A percentile compares a stretch with the other conserved stretches of the same genome.
Conservation (phyloP, 1,139 yeast species). For the Saccharomycopsis hybrid region DNA sequence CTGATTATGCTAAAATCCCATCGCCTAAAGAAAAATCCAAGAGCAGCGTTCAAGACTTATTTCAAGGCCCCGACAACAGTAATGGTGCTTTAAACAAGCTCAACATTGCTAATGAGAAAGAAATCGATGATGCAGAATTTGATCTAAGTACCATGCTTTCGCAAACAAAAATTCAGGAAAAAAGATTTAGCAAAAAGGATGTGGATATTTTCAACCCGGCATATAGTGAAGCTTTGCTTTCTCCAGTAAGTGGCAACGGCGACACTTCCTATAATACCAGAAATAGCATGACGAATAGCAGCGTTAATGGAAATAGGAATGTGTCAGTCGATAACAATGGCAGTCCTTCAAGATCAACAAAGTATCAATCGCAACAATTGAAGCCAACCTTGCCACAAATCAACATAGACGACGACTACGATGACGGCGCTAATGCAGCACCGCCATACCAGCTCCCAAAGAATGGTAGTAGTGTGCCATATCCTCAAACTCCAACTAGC, state of each 20-base stretch:
- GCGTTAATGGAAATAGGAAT: neutral
- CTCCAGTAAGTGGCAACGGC: constrained; percentile 13
- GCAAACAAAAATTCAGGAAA: constrained; percentile 11
- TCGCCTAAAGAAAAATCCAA: constrained; percentile 9
- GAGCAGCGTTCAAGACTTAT: neutral
- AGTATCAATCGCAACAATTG: neutral
- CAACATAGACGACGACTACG: constrained; percentile 11
- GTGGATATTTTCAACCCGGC: constrained; percentile 20
- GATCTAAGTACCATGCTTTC: constrained; percentile 11
- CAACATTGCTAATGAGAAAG: constrained; percentile 10
- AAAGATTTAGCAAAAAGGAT: constrained; percentile 9
- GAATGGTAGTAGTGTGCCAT: no score
- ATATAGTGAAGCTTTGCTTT: constrained; percentile 15
- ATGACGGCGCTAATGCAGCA: no score
- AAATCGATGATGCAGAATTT: constrained; percentile 19
- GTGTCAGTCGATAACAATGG: no score
- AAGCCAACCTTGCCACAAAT: constrained; percentile 18
- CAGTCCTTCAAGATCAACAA: no score
- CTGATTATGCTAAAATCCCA: constrained; percentile 18
- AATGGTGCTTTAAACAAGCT: constrained; percentile 5
- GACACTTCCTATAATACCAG: constrained; percentile 21
- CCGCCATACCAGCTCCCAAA: constrained; percentile 5
- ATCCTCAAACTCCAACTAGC: no score
- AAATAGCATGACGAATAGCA: constrained; percentile 19
- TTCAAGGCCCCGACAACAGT: constrained; percentile 1